These are phyloP conservation scores for Aspergillus sp. DNA, from an alignment of 2,329 filamentous ascomycete genomes.

Conservation along the genomic window DNA sequence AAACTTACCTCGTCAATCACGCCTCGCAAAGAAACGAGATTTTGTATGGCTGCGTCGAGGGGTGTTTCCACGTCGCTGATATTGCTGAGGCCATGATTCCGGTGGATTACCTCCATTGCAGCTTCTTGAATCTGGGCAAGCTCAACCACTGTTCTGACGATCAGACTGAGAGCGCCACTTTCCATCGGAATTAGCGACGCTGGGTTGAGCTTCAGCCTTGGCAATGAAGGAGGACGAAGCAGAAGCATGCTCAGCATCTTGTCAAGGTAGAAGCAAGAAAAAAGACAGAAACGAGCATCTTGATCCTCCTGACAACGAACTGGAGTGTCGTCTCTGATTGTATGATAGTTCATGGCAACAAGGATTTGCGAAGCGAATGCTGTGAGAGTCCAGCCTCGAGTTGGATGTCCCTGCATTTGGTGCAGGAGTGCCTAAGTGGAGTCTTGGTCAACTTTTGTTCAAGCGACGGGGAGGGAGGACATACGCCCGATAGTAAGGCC, in stretches of 20 bases:
- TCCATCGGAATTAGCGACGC: neutral
- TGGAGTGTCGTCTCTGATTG: neutral
- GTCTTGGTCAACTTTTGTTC: neutral
- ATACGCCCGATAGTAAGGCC: neutral
- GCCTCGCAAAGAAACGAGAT: neutral
- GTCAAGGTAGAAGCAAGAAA: conserved; percentile 1
- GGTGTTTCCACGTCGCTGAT: neutral
- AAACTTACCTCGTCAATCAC: neutral
- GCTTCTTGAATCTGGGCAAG: neutral
- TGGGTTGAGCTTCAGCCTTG: neutral
- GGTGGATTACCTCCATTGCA: neutral
- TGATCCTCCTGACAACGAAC: neutral
- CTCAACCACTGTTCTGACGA: neutral
- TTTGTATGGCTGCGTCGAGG: neutral
- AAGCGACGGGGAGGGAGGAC: neutral
- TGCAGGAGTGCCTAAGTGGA: neutral
- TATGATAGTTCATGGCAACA: neutral
- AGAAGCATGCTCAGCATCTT: conserved; percentile 3
- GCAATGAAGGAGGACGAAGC: neutral
- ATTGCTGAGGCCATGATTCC: neutral
- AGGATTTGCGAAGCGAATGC: neutral
- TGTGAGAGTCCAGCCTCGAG: neutral
- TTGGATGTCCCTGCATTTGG: neutral
- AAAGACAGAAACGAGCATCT: neutral
- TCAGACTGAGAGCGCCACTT: neutral